Evolutionary conservation across 1,139 yeast species (phyloP).

Genomic region (Lodderomyces parapsilosis): DNA sequence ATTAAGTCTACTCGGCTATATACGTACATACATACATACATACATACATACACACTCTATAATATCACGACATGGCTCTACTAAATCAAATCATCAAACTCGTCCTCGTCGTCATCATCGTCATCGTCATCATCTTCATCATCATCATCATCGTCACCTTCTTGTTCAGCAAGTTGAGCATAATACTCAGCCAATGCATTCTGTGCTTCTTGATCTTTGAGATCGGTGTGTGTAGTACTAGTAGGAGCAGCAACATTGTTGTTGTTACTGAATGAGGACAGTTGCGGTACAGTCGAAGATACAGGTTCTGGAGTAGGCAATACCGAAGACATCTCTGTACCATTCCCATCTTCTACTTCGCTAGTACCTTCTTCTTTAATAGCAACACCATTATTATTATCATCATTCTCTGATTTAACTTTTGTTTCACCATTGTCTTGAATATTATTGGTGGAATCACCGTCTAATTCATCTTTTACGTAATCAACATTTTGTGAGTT

Average conservation of each 20-base stretch:
- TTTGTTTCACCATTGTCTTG: constrained; percentile 6
- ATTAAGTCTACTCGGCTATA: too few species aligned
- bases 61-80: not conserved
- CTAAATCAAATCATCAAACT: constrained; percentile 12
- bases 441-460: not conserved
- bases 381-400: constrained; percentile 16
- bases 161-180: constrained; percentile 65
- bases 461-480: constrained; percentile 14
- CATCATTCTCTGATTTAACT: constrained; percentile 10
- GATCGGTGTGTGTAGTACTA: constrained; percentile 27
- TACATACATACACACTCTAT: not conserved
- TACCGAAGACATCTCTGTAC: constrained; percentile 3
- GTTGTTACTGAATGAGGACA: constrained; percentile 8
- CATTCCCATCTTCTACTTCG: constrained; percentile 5
- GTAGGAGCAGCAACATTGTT: too few species aligned
- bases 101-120: constrained; percentile 37
- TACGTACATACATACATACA: too few species aligned
- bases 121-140: constrained; percentile 58
- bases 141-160: constrained; percentile 60
- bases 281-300: constrained; percentile 11
- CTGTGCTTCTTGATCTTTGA: constrained; percentile 63
- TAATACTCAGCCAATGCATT: constrained; percentile 80
- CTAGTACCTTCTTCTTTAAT: constrained; percentile 12
- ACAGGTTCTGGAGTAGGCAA: constrained; percentile 9
- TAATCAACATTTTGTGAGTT: constrained; percentile 29